phyloP scores from a whole-genome alignment of 2,329 filamentous ascomycete genomes.

The Incumbomyces delicatus region DNA sequence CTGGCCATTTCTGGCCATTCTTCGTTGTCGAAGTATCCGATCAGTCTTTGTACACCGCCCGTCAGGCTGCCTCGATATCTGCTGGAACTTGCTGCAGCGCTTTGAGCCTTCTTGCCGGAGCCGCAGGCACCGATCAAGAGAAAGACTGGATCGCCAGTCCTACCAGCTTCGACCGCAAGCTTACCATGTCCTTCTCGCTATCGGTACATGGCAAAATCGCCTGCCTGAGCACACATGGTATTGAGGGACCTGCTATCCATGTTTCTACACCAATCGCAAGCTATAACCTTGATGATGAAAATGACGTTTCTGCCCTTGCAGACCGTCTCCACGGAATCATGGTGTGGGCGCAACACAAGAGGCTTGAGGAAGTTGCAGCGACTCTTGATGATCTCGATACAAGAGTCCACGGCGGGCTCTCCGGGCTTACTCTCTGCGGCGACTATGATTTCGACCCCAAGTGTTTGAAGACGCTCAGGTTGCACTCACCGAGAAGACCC shows the following conservation, averaged over 20 bases:
- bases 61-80: conserved; percentile 13
- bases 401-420: neutral
- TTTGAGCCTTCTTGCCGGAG: conserved; percentile 16
- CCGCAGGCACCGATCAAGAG: conserved; percentile 7
- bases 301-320: conserved; percentile 14
- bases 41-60: conserved; percentile 14
- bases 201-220: conserved; percentile 17
- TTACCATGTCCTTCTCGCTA: conserved; percentile 17
- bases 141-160: conserved; percentile 7
- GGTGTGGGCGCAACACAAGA: conserved; percentile 15
- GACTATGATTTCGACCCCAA: conserved; percentile 4
- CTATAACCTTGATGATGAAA: conserved; percentile 15
- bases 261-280: conserved; percentile 12
- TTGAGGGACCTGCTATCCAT: conserved; percentile 14
- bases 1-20: conserved; percentile 19
- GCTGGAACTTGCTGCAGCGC: conserved; percentile 19
- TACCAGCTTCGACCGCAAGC: conserved; percentile 14
- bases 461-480: conserved; percentile 3
- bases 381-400: conserved; percentile 10
- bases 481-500: neutral
- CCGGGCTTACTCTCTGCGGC: neutral
- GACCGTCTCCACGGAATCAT: conserved; percentile 15
- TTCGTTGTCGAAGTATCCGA: conserved; percentile 16
- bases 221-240: conserved; percentile 16
- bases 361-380: conserved; percentile 14